Base-by-base conservation (phyloP, 129 eudicot species). In the Saussurea involucrata region DNA sequence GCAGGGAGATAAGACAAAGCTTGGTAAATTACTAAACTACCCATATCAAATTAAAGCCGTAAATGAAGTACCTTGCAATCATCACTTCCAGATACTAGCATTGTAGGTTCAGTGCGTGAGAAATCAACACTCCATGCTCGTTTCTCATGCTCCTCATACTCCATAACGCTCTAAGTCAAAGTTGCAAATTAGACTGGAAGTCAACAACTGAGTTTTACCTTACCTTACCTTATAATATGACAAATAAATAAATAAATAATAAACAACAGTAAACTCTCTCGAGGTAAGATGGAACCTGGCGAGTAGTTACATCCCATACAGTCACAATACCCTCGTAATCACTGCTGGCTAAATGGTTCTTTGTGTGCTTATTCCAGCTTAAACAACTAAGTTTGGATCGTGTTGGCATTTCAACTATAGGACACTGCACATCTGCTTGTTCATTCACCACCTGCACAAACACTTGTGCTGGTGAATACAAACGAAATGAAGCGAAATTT, bases 51-150 rank as follows among this genome's bases (percentile, higher is more conserved):
- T 37, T 9, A 37, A 37, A 37, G 2, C 2, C 46, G 15, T 9
- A 37, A 37, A 9, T 44, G 55, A 13, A 34, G 32, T 85, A 95
- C 99, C 99, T 89, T 95, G 79, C 97, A 95, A 80, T 92, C 99
- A 81, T 92, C 97, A 66, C 99, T 90, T 66, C 99, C 97, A 49
- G 99, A 95, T 24, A 92, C 92, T 73, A 95, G 93, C 96, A 95
- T 88, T 58, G 99, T 90, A 27, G 99, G 99, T 49, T 92, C 95
- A 37, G 92, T 88, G 20, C 82, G 85, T 40, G 97, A 92, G 81
- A 92, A 95, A 82, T 95, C 99, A 82, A 95, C 92, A 82, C 99
- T 92, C 99, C 99, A 95, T 7, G 97, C 97, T 72, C 99, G 87
- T 85, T 95, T 95, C 72, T 95, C 99, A 70, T 95, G 99, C 90